Evolutionary conservation across 176 grass and related monocot genomes (phyloP).

Genomic region (Bromus sterilis): DNA sequence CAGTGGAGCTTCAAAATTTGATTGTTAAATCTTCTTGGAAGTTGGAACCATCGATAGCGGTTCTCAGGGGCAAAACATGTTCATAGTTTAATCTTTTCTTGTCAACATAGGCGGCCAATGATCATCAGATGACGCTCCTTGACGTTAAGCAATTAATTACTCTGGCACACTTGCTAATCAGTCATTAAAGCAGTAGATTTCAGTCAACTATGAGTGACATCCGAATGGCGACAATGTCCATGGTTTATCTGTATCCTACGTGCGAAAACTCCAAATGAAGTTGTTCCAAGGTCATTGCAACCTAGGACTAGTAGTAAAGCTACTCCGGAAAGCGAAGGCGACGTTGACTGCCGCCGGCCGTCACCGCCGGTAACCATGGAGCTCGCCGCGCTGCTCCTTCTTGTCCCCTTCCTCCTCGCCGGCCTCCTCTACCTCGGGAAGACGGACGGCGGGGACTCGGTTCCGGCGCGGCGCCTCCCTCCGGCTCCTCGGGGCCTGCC

Average conservation of each 20-base stretch:
- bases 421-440: slow-evolving; percentile 15
- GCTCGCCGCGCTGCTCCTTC: slow-evolving; percentile 1
- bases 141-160: not conserved
- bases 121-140: not conserved
- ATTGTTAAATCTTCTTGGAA: not conserved
- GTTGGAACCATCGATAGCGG: no score
- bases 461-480: slow-evolving; percentile 12
- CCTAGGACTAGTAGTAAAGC: not conserved
- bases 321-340: not conserved
- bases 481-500: slow-evolving; percentile 30
- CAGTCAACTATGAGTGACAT: not conserved
- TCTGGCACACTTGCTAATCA: not conserved
- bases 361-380: slow-evolving; percentile 6
- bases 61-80: not conserved
- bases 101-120: not conserved
- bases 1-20: not conserved
- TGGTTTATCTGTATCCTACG: not conserved
- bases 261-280: not conserved
- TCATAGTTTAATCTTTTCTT: not conserved
- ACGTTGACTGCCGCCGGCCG: not conserved
- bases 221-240: not conserved
- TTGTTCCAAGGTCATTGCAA: not conserved
- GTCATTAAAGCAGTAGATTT: not conserved
- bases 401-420: slow-evolving; percentile 17
- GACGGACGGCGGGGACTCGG: not conserved